Evolutionary conservation across 2,329 filamentous ascomycete species (phyloP), one percentile per base, ranked within the genome.

Genomic region (Ploettnerulaceae sp.): DNA sequence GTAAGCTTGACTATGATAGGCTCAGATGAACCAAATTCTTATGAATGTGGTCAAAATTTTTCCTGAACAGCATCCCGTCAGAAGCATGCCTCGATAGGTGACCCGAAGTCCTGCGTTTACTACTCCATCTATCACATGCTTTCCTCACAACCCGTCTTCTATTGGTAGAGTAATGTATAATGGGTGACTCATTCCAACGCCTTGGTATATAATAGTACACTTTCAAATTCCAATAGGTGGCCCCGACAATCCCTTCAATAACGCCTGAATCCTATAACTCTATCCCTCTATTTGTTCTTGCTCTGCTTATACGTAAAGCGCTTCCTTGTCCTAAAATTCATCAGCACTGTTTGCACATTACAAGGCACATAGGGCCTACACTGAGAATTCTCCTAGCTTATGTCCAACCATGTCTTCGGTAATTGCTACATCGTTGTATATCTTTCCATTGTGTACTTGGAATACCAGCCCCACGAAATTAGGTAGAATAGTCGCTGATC

Each of bases 321-420:
- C 67, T 84, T 85, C 57, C 82, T 72, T 44, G 82, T 86, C 51
- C 82, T 86, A 58, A 45, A 44, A 8, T 8, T 31, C 25, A 32
- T 57, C 31, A 57, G 49, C 25, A 12, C 17, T 22, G 1, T 14
- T 15, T 21, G 25, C 15, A 21, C 28, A 37, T 20, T 21, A 7
- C 3, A 12, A 26, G 3, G 11, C 6, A 28, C 8, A 9, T 21
- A n/a, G 12, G 14, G 12, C 82, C 60, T 75, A 86, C 82, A 76
- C 66, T 50, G 81, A 77, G 64, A 86, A 88, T 67, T 87, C 84
- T 57, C 84, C 84, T 56, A 88, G 67, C 64, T 87, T 88, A 62
- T 84, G 77, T 46, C 84, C 84, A 8, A 88, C 84, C 84, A 88
- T 88, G 61, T 87, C 81, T 64, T 87, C 84, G 1, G 83, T 86